A percentile compares a stretch with the other conserved stretches of the same genome.
Evolutionary conservation across 1,284 basidiomycete genomes (phyloP).

Genomic region (Lentinus polychrous): DNA sequence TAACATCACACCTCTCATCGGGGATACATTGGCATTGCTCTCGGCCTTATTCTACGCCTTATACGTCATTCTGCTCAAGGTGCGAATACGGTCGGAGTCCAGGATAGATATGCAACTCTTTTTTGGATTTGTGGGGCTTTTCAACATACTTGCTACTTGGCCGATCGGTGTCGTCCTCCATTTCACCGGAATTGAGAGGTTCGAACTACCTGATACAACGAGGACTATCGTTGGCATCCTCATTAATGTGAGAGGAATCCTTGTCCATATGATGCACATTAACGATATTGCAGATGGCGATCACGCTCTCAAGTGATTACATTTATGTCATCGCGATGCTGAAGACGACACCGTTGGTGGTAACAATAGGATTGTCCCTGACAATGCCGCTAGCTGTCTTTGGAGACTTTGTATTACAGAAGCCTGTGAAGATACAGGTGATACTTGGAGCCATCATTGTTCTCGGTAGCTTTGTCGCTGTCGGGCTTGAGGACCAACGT

Average conservation of each 20-base stretch:
- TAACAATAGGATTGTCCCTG: conserved; percentile 90
- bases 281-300: conserved; percentile 56
- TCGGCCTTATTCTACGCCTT: conserved; percentile 86
- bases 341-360: conserved; percentile 91
- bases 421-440: conserved; percentile 47
- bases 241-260: conserved; percentile 56
- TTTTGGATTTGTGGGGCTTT: conserved; percentile 90
- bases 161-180: conserved; percentile 83
- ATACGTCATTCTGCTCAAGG: conserved; percentile 92
- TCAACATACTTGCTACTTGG: conserved; percentile 80
- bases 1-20: conserved; percentile 38
- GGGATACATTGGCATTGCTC: conserved; percentile 75
- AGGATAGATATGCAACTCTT: conserved; percentile 90
- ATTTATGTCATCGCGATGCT: conserved; percentile 91
- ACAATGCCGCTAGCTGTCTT: conserved; percentile 88
- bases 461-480: conserved; percentile 55
- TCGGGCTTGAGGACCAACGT: conserved; percentile 55
- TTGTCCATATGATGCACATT: conserved; percentile 2
- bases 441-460: conserved; percentile 65
- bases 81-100: conserved; percentile 75
- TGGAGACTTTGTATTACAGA: conserved; percentile 69
- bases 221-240: conserved; percentile 61
- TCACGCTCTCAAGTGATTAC: conserved; percentile 83
- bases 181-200: conserved; percentile 64
- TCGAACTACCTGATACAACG: conserved; percentile 64